Conservation (phyloP, 2,329 filamentous ascomycete genomes). For the Beauveria rudraprayagi region DNA sequence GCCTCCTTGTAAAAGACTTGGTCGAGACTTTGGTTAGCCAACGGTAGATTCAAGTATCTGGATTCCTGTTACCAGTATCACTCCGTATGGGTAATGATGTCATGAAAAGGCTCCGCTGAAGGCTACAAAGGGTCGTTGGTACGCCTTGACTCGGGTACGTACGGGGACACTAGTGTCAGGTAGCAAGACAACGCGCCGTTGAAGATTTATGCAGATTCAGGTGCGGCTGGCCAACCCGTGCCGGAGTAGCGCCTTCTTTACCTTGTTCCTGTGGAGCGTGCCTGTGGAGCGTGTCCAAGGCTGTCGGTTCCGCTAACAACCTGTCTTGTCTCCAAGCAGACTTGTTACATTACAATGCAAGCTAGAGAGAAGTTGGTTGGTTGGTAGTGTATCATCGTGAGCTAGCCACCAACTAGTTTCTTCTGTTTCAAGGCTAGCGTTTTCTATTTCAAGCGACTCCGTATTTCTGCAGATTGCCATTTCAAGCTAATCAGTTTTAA, state of each 20-base stretch:
- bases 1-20: too few species aligned
- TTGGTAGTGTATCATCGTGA: too few species aligned
- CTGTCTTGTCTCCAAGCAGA: neutral
- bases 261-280: neutral
- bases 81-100: too few species aligned
- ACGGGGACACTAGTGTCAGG: neutral
- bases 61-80: too few species aligned
- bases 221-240: neutral
- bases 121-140: neutral
- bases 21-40: neutral
- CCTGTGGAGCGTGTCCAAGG: neutral
- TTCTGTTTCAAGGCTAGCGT: too few species aligned
- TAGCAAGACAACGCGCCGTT: neutral
- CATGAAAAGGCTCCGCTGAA: too few species aligned
- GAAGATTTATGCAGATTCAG: neutral
- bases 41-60: neutral
- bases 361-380: too few species aligned
- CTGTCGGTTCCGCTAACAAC: neutral
- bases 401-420: too few species aligned
- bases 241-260: neutral
- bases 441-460: too few species aligned
- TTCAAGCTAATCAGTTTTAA: too few species aligned
- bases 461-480: too few species aligned
- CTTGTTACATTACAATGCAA: neutral
- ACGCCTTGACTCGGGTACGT: neutral